These are phyloP conservation scores for Neopestalotiopsis clavispora DNA, from an alignment of 2,329 filamentous ascomycete genomes.

Conservation along the genomic window DNA sequence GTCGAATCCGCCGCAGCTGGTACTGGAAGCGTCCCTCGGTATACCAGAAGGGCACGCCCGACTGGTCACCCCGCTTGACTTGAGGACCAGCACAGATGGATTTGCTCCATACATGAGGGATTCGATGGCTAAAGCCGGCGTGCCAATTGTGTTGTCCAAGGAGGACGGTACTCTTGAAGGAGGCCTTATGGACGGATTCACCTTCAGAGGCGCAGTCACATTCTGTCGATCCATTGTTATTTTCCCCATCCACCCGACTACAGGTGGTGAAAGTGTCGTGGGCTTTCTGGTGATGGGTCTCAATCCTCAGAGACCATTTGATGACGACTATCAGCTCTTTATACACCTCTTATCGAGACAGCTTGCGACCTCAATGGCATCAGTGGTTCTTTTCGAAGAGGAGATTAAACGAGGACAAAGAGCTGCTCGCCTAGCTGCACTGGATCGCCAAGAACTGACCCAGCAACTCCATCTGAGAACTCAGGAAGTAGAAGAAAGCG, in stretches of 20 bases:
- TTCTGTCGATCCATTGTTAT: slow-evolving; percentile 73
- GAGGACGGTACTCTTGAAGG: slow-evolving; percentile 69
- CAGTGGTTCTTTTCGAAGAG: slow-evolving; percentile 82
- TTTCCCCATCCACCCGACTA: slow-evolving; percentile 80
- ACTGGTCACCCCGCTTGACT: slow-evolving; percentile 67
- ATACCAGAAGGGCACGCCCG: slow-evolving; percentile 67
- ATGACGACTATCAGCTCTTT: slow-evolving; percentile 81
- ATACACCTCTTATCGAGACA: slow-evolving; percentile 76
- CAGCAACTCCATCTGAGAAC: slow-evolving; percentile 72
- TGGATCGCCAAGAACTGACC: slow-evolving; percentile 78
- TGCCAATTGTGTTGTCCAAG: slow-evolving; percentile 71
- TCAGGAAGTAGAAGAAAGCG: slow-evolving; percentile 67
- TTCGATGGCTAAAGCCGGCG: slow-evolving; percentile 69
- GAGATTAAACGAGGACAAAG: slow-evolving; percentile 77
- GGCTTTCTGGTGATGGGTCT: slow-evolving; percentile 81
- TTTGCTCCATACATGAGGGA: slow-evolving; percentile 79
- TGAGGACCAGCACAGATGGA: slow-evolving; percentile 71
- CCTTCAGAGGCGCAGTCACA: slow-evolving; percentile 74
- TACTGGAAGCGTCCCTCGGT: slow-evolving; percentile 75
- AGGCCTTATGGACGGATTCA: slow-evolving; percentile 68
- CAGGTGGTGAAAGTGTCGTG: slow-evolving; percentile 69
- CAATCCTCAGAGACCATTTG: slow-evolving; percentile 79
- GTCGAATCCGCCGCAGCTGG: slow-evolving; percentile 64
- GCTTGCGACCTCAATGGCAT: slow-evolving; percentile 79
- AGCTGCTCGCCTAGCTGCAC: slow-evolving; percentile 74